Evolutionary conservation across 2,329 filamentous ascomycete genomes (phyloP).

Genomic region (Neofusicoccum sp.): DNA sequence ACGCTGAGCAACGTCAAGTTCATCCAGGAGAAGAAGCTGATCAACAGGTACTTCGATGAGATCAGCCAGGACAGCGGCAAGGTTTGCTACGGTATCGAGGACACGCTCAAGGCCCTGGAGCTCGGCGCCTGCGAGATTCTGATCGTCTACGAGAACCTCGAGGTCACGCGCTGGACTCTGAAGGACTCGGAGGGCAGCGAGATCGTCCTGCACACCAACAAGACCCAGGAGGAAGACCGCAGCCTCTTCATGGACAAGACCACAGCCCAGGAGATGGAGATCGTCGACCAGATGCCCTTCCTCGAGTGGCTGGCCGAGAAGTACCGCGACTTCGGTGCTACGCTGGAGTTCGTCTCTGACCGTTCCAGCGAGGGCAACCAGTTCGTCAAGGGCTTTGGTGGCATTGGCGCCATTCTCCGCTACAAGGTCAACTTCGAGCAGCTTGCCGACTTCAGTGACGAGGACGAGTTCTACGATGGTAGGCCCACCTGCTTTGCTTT

Average conservation of each 20-base stretch:
- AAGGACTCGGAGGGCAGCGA: slow-evolving; percentile 75
- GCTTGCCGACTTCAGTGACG: slow-evolving; percentile 82
- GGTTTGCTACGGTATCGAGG: slow-evolving; percentile 96
- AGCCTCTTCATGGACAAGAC: slow-evolving; percentile 92
- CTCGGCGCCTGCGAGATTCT: slow-evolving; percentile 90
- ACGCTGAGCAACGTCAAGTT: slow-evolving; percentile 99
- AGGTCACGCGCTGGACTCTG: slow-evolving; percentile 86
- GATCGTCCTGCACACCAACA: slow-evolving; percentile 81
- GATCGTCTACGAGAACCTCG: slow-evolving; percentile 96
- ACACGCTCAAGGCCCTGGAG: slow-evolving; percentile 94
- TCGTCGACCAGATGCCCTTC: slow-evolving; percentile 83
- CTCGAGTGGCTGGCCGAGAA: slow-evolving; percentile 99
- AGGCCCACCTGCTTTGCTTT: not conserved
- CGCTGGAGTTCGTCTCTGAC: slow-evolving; percentile 95
- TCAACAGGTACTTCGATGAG: slow-evolving; percentile 98
- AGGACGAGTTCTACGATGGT: slow-evolving; percentile 80
- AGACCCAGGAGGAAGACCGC: slow-evolving; percentile 76
- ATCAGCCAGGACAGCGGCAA: slow-evolving; percentile 97
- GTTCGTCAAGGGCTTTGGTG: slow-evolving; percentile 99
- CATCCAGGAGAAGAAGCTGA: slow-evolving; percentile 99
- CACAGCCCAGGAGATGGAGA: slow-evolving; percentile 96
- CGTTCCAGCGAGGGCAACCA: slow-evolving; percentile 98
- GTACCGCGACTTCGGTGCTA: slow-evolving; percentile 96
- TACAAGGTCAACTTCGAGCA: slow-evolving; percentile 99
- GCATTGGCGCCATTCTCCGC: slow-evolving; percentile 92